phyloP scores from a whole-genome alignment of 805 yeast genomes.

The Candida awuae region DNA sequence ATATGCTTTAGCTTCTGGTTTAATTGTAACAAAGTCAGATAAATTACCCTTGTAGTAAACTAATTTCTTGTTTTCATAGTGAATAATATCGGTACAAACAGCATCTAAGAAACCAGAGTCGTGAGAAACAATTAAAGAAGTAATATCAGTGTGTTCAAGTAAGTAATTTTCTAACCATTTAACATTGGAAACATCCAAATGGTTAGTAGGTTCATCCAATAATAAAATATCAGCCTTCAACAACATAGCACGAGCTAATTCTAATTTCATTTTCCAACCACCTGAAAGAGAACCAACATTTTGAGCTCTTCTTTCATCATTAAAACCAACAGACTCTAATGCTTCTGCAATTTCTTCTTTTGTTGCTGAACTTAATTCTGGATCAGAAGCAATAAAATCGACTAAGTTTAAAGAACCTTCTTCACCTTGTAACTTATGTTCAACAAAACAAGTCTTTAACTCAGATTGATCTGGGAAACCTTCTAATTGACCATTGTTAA shows the following conservation, averaged over 20 bases:
- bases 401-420: conserved; percentile 89
- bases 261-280: conserved; percentile 99
- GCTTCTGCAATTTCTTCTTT: conserved; percentile 69
- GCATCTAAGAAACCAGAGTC: conserved; percentile 94
- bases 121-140: conserved; percentile 93
- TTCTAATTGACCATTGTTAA: conserved; percentile 92
- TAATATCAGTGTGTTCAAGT: conserved; percentile 72
- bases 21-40: conserved; percentile 81
- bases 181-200: conserved; percentile 89
- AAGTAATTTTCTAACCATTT: conserved; percentile 91
- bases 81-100: conserved; percentile 94
- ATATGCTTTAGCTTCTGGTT: conserved; percentile 95
- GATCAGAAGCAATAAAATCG: conserved; percentile 80
- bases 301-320: conserved; percentile 82
- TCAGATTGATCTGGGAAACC: conserved; percentile 91
- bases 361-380: conserved; percentile 59
- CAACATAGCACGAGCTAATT: conserved; percentile 97
- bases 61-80: conserved; percentile 89
- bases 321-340: conserved; percentile 79
- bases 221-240: conserved; percentile 93
- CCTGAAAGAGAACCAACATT: conserved; percentile 93
- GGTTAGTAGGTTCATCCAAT: conserved; percentile 97
- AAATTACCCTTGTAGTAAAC: conserved; percentile 95
- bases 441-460: conserved; percentile 90
- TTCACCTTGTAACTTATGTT: conserved; percentile 91